Evolutionary conservation across 768 basidiomycete genomes (phyloP), one percentile per base, ranked within the genome.

Genomic region (Hirschioporus abietinus): DNA sequence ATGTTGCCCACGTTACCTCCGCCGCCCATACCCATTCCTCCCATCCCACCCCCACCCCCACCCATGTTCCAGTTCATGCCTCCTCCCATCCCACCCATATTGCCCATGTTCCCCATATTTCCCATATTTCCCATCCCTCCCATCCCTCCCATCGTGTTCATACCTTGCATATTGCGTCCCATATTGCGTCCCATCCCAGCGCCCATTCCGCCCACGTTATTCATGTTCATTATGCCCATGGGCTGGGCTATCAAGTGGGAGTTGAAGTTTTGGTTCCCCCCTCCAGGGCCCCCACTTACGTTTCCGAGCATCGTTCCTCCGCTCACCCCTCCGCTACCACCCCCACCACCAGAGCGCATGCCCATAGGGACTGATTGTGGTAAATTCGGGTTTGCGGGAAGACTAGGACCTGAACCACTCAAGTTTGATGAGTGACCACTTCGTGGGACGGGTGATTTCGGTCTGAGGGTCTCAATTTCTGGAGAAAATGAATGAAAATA

Each of bases 391-490:
- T 72, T 68, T 26, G 59, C 61, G 66, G 42, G 42, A 52, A 52
- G 42, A 52, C 42, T 52, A 52, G 42, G 42, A 52, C 42, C 42
- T 52, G 42, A 52, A 2, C 20, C 20, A 52, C 42, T 52, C 42
- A 52, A 6, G 12, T 74, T 73, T 52, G 69, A 18, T 23, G 72
- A 68, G 24, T 25, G 30, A 6, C 25, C 24, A 3, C 80, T 77
- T 12, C 75, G 72, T 60, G 87, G 80, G 25, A 88, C 80, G 9
- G 95, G 94, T 1, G 93, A 95, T 74, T 96, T 95, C 0, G 93
- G 94, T 20, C 94, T 82, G 20, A 96, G 81, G 0, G 84, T 82
- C 65, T 96, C 93, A 70, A 96, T 93, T 70, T 96, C 94, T 75
- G 71, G 58, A 58, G 69, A 18, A 68, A 60, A 63, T 63, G 66